Evolutionary conservation across 208 protist genomes (phyloP).

Genomic region (Willaertia magna): DNA sequence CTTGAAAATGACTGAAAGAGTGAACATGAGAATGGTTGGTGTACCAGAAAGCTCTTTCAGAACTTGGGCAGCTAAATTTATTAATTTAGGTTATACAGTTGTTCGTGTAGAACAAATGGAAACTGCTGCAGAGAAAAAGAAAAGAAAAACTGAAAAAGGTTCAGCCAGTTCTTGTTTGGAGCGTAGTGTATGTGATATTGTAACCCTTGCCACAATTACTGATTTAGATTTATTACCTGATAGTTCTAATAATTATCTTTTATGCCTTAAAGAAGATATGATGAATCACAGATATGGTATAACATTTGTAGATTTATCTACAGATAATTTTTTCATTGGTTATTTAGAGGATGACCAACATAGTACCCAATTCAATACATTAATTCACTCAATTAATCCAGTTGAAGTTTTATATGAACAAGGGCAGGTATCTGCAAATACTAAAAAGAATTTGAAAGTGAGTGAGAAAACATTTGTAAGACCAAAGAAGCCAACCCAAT

Average conservation of each 20-base stretch:
- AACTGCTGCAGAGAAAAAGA: conserved; percentile 11
- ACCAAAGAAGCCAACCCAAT: too few species aligned
- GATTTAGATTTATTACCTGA: conserved; percentile 40
- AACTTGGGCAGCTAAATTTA: conserved; percentile 73
- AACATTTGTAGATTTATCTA: conserved; percentile 26
- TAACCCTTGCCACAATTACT: conserved; percentile 74
- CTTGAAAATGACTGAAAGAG: conserved; percentile 71
- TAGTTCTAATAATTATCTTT: conserved; percentile 17
- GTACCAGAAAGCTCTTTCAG: conserved; percentile 74
- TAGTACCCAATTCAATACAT: conserved; percentile 23
- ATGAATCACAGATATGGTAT: conserved; percentile 6
- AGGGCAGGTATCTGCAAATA: neutral
- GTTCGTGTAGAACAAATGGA: conserved; percentile 79
- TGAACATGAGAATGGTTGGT: conserved; percentile 75
- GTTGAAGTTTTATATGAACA: conserved; percentile 23
- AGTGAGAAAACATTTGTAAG: too few species aligned
- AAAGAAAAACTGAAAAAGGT: conserved; percentile 35
- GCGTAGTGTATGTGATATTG: conserved; percentile 63
- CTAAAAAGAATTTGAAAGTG: neutral
- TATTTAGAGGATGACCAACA: conserved; percentile 10
- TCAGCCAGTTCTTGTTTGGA: conserved; percentile 31
- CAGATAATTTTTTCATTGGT: conserved; percentile 13
- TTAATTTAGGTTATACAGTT: conserved; percentile 74
- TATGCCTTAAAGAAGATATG: conserved; percentile 24
- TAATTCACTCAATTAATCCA: conserved; percentile 28